Evolutionary conservation across 2,329 filamentous ascomycete species (phyloP), one percentile per base, ranked within the genome.

Genomic region (Tolypocladium endophyticum): DNA sequence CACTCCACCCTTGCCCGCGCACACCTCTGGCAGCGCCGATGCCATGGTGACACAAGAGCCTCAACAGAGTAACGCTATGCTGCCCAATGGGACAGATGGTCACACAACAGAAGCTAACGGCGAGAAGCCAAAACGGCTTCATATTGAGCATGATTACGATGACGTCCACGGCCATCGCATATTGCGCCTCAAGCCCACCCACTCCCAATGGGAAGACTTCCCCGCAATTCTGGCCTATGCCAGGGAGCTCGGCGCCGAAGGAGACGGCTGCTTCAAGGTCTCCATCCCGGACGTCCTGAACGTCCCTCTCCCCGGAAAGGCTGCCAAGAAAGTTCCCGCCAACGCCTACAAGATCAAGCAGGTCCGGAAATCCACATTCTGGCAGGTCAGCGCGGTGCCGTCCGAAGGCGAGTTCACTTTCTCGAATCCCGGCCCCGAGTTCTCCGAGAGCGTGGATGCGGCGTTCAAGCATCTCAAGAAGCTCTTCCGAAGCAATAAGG

Each of bases 211-310:
- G 73, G 61, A 64, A 28, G 70, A 75, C 57, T 75, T 75, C 39
- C 68, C 73, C 3, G 62, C 70, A 23, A 65, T 75, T 41, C 66
- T 75, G n/a, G 63, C 68, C 23, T 70, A 70, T 59, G 73, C 73
- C 6, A 65, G 65, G 43, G 63, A 61, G 11, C 69, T 69, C 1
- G 67, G 71, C 23, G 72, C 70, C 28, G 65, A 68, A 16, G 61
- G 63, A 3, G 71, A 75, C 43, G 73, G 73, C 35, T 75, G 73
- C 67, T 75, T 75, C 65, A 75, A 75, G 62, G 69, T 74, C 7
- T 60, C 71, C 30, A 67, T 75, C 18, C 73, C 73, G 2, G 58
- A 64, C 9, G 66, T 67, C 50, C 62, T 74, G 25, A 62, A 67
- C 30, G 71, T 69, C 4, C 63, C 69, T 0, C 65, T 75, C 1